A percentile compares a stretch with the other conserved stretches of the same genome.
These are phyloP conservation scores for Globisporangium rhizosaccharum DNA, from an alignment of 352 stramenopile genomes.

Conservation along the genomic window DNA sequence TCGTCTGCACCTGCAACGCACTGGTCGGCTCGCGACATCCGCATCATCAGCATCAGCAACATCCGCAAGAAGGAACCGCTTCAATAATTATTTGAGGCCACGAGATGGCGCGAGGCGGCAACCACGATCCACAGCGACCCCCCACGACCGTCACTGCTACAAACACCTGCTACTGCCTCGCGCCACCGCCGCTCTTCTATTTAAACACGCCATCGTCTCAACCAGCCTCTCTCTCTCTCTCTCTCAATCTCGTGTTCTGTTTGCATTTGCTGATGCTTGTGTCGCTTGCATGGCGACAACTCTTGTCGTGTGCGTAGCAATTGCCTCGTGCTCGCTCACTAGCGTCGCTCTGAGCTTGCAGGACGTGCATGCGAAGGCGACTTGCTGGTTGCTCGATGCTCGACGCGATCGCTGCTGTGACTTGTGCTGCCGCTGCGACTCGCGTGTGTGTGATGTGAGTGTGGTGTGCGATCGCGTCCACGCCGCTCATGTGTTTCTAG, in stretches of 20 bases:
- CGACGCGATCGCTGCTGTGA: neutral
- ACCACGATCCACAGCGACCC: too few species aligned
- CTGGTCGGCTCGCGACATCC: too few species aligned
- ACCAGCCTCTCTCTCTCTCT: neutral
- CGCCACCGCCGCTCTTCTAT: neutral
- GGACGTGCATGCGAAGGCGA: constrained; percentile 7
- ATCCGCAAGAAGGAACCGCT: constrained; percentile 9
- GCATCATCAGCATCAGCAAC: neutral
- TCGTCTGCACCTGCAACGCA: too few species aligned
- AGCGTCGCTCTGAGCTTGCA: constrained; percentile 4
- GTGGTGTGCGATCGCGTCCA: neutral
- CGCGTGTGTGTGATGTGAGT: neutral
- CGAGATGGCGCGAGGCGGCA: too few species aligned
- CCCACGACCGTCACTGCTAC: too few species aligned
- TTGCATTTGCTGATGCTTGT: neutral
- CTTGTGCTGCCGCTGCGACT: neutral
- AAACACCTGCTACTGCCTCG: too few species aligned
- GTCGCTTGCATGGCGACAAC: constrained; percentile 12
- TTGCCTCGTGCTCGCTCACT: neutral
- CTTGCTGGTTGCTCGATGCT: neutral
- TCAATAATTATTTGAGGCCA: constrained; percentile 18
- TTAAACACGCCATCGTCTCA: neutral
- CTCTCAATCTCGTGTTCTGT: constrained; percentile 4
- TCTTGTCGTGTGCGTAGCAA: constrained; percentile 25
- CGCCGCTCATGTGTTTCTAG: constrained; percentile 20